These are phyloP conservation scores for Diaporthe capsici DNA, from an alignment of 2,329 filamentous ascomycete species.

Conservation along the genomic window DNA sequence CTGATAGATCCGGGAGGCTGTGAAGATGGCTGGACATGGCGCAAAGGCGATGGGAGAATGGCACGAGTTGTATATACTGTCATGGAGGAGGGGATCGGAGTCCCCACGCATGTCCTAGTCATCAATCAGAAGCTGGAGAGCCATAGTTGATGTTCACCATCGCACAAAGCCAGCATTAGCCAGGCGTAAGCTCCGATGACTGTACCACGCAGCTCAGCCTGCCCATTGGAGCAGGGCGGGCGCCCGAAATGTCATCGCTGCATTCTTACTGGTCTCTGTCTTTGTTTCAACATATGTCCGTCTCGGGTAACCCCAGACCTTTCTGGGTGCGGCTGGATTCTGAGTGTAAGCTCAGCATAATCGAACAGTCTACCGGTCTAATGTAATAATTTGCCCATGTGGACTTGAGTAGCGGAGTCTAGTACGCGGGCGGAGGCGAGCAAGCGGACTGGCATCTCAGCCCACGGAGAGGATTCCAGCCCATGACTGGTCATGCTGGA, in stretches of 20 bases:
- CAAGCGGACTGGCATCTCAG: constrained; percentile 5
- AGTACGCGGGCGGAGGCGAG: neutral
- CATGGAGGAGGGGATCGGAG: constrained; percentile 5
- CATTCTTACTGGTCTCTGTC: constrained; percentile 2
- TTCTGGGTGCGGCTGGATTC: constrained; percentile 20
- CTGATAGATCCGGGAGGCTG: constrained; percentile 1
- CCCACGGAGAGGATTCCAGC: constrained; percentile 5
- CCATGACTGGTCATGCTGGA: neutral
- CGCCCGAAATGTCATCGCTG: constrained; percentile 22
- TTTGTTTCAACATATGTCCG: constrained; percentile 33
- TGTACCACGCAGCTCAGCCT: constrained; percentile 20
- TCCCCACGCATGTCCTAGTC: constrained; percentile 30
- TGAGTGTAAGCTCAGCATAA: constrained; percentile 2
- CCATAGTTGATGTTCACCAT: constrained; percentile 8
- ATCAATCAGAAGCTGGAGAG: neutral
- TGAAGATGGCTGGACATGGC: constrained; percentile 10
- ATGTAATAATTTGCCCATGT: neutral
- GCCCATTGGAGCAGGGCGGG: constrained; percentile 29
- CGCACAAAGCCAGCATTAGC: constrained; percentile 15
- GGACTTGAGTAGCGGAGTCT: neutral
- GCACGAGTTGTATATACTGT: constrained; percentile 16
- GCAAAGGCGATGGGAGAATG: neutral
- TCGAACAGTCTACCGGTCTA: neutral
- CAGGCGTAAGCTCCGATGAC: constrained; percentile 27
- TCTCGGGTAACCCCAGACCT: constrained; percentile 30